phyloP scores from a whole-genome alignment of 2,329 filamentous ascomycete genomes.

The Scedosporium aurantiacum region DNA sequence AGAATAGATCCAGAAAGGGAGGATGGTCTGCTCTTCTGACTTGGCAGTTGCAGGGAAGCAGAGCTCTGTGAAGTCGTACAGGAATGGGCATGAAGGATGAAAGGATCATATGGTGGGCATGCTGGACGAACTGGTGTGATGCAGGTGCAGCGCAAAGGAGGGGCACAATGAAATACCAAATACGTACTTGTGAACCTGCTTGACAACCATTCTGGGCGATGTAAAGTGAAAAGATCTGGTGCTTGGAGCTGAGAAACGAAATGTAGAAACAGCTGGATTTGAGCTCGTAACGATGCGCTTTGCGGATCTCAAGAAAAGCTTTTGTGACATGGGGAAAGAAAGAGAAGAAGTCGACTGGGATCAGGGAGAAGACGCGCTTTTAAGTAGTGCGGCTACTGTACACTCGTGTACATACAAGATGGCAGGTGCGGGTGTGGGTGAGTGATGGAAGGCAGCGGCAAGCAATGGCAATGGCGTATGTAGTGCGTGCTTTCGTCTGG shows the following conservation, averaged over 20 bases:
- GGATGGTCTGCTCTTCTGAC: background rate
- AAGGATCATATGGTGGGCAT: too few relatives aligned
- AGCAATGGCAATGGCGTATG: background rate
- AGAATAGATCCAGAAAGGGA: background rate
- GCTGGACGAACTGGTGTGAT: too few relatives aligned
- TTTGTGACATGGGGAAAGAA: background rate
- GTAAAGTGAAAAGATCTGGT: slow-evolving; percentile 1
- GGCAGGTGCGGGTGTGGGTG: background rate
- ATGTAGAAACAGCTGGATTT: background rate
- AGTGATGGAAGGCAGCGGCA: background rate
- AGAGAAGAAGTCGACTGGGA: background rate
- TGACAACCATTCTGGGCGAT: slow-evolving; percentile 5
- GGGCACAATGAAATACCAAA: background rate
- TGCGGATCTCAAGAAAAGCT: background rate
- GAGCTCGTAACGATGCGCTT: background rate
- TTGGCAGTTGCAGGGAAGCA: too few relatives aligned
- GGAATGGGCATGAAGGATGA: too few relatives aligned
- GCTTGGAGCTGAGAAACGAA: background rate
- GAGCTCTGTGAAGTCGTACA: too few relatives aligned
- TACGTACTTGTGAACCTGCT: background rate
- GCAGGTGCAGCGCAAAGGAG: background rate
- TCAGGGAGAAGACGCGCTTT: background rate
- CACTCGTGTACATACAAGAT: background rate
- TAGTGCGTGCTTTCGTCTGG: background rate
- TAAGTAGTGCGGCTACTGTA: background rate